These are phyloP conservation scores for Lachancea lanzarotensis DNA, from an alignment of 805 yeast species.

Conservation along the genomic window DNA sequence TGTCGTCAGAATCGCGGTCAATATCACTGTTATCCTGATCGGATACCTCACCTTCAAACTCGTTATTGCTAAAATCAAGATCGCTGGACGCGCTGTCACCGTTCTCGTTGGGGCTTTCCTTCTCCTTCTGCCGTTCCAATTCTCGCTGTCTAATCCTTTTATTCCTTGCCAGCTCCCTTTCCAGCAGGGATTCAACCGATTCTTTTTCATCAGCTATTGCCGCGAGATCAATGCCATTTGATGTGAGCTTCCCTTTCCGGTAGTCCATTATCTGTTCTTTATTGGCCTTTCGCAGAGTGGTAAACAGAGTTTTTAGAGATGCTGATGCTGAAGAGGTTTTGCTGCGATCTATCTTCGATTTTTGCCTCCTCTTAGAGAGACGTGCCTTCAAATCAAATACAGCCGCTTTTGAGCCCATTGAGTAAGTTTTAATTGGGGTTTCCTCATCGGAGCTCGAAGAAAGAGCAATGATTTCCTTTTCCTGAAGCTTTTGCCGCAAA, in stretches of 20 bases:
- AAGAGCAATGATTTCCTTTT: conserved; percentile 11
- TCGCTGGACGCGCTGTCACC: conserved; percentile 6
- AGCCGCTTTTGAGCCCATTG: conserved; percentile 30
- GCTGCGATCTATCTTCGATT: not conserved
- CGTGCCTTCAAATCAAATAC: conserved; percentile 33
- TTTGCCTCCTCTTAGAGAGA: conserved; percentile 23
- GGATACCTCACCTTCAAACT: conserved; percentile 9
- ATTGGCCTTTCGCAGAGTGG: conserved; percentile 38
- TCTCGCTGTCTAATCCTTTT: conserved; percentile 40
- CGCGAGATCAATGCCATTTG: conserved; percentile 38
- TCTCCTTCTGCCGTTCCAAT: conserved; percentile 21
- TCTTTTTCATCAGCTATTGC: conserved; percentile 36
- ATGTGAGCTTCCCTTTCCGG: conserved; percentile 41
- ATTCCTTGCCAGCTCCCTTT: conserved; percentile 46
- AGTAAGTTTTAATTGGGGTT: conserved; percentile 12
- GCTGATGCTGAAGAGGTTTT: conserved; percentile 10
- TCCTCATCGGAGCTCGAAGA: conserved; percentile 16
- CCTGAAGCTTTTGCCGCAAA: not conserved
- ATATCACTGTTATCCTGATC: not conserved
- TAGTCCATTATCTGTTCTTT: conserved; percentile 44
- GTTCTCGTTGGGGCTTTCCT: not conserved
- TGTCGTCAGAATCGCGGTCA: not conserved
- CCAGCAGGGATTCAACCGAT: conserved; percentile 32
- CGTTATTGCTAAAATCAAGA: conserved; percentile 20
- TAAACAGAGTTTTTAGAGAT: conserved; percentile 31